Conservation (phyloP, 1,284 basidiomycete species). For the Kwoniella shivajii region DNA sequence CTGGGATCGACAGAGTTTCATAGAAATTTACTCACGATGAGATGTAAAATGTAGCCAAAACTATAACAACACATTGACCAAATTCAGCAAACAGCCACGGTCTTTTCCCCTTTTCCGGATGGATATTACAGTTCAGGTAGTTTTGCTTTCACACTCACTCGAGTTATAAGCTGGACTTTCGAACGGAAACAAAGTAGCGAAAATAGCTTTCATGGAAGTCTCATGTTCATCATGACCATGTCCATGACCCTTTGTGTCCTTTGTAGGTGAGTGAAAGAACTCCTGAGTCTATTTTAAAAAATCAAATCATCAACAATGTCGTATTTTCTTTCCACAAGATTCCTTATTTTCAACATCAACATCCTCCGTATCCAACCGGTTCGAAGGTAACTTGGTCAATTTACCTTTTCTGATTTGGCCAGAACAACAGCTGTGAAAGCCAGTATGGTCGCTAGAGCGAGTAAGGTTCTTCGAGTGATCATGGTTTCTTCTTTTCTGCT, state of each 20-base stretch:
- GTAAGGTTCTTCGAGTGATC: conserved; percentile 1
- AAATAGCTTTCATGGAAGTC: conserved; percentile 59
- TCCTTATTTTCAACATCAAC: not conserved
- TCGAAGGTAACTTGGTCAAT: not conserved
- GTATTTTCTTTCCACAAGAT: too few relatives aligned
- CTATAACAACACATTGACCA: conserved; percentile 43
- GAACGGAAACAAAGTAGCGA: conserved; percentile 78
- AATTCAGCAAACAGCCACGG: not conserved
- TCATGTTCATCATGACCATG: conserved; percentile 13
- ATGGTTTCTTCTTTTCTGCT: conserved; percentile 5
- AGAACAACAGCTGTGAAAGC: conserved; percentile 15
- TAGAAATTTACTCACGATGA: conserved; percentile 68
- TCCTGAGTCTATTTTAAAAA: conserved; percentile 8
- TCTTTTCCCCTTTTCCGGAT: not conserved
- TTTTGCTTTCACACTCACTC: conserved; percentile 51
- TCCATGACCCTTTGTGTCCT: too few relatives aligned
- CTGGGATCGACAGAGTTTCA: not conserved
- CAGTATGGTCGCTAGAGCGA: conserved; percentile 10
- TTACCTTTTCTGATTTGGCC: conserved; percentile 19
- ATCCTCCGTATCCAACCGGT: not conserved
- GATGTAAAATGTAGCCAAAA: conserved; percentile 88
- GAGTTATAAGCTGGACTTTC: conserved; percentile 79
- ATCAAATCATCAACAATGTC: not conserved
- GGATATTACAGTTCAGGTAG: not conserved
- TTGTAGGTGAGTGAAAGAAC: conserved; percentile 17